Conservation (phyloP, 2,329 filamentous ascomycete species). For the Chrysosporium keratinophilum region DNA sequence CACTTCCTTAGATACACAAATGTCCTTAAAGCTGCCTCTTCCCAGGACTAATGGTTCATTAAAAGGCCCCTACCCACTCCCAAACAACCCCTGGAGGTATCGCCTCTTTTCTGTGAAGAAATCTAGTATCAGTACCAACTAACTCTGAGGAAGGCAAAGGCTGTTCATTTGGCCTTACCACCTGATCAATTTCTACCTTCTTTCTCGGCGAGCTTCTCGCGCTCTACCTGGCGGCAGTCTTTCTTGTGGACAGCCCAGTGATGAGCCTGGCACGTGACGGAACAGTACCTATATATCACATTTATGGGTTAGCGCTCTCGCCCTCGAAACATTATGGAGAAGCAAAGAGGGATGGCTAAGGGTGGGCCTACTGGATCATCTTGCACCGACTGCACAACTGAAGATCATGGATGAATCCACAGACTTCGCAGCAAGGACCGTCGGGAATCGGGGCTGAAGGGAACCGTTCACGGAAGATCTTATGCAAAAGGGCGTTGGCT, state of each 20-base stretch:
- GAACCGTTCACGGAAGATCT: constrained; percentile 6
- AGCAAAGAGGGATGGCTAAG: background rate
- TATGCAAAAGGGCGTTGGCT: background rate
- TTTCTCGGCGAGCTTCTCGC: background rate
- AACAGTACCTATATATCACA: constrained; percentile 4
- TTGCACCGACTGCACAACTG: constrained; percentile 7
- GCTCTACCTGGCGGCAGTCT: constrained; percentile 6
- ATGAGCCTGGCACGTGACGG: constrained; percentile 4
- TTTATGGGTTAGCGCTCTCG: background rate
- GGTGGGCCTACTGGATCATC: constrained; percentile 5
- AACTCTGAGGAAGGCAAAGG: background rate
- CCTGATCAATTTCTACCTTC: background rate
- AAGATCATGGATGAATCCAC: constrained; percentile 9
- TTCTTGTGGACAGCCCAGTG: constrained; percentile 8
- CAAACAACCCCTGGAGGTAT: background rate
- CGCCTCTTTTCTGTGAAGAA: background rate
- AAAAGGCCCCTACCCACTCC: no score
- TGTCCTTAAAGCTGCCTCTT: no score
- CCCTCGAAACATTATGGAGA: background rate
- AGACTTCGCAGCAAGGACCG: constrained; percentile 9
- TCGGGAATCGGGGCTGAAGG: background rate
- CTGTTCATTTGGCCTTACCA: background rate
- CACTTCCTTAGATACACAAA: no score
- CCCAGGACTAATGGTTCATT: no score
- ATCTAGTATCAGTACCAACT: background rate